Percentiles rank a stretch among this genome's conserved stretches.
Conservation (phyloP, 1,284 basidiomycete genomes). For the Trichosporon coremiiforme region DNA sequence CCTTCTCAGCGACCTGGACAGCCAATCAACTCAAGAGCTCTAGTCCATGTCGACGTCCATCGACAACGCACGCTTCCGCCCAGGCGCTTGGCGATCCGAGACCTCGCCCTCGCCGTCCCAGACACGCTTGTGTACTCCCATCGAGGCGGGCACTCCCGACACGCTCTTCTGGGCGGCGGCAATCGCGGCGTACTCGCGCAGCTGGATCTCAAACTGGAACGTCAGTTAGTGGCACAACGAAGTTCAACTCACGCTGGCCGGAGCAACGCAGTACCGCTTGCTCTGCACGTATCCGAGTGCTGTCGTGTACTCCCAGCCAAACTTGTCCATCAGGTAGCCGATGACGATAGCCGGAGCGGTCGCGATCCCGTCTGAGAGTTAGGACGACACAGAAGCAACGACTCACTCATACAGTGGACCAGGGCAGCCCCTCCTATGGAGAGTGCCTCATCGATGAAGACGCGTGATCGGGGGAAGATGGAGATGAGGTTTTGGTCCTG, state of each 20-base stretch:
- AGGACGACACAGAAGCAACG: background rate
- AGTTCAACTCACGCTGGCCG: constrained; percentile 65
- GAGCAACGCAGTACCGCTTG: constrained; percentile 84
- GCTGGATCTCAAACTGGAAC: constrained; percentile 76
- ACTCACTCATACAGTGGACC: constrained; percentile 84
- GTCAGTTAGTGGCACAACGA: no score
- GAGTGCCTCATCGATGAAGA: constrained; percentile 77
- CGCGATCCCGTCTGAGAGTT: constrained; percentile 72
- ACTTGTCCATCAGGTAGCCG: constrained; percentile 87
- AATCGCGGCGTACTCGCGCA: constrained; percentile 90
- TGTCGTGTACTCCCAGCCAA: constrained; percentile 72
- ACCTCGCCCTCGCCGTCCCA: constrained; percentile 29
- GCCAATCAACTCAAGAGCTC: background rate
- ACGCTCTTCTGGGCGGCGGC: constrained; percentile 55
- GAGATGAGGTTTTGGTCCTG: constrained; percentile 82
- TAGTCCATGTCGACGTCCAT: constrained; percentile 10
- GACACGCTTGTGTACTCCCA: constrained; percentile 30
- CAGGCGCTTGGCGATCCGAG: constrained; percentile 3
- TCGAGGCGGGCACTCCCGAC: constrained; percentile 16
- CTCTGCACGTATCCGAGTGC: constrained; percentile 83
- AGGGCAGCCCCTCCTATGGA: constrained; percentile 71
- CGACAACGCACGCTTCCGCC: constrained; percentile 13
- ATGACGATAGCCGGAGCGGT: constrained; percentile 84
- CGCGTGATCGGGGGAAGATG: constrained; percentile 65
- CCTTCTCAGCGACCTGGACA: background rate